Conservation (phyloP, 306 rosid genomes). For the Vachellia pachyceras region DNA sequence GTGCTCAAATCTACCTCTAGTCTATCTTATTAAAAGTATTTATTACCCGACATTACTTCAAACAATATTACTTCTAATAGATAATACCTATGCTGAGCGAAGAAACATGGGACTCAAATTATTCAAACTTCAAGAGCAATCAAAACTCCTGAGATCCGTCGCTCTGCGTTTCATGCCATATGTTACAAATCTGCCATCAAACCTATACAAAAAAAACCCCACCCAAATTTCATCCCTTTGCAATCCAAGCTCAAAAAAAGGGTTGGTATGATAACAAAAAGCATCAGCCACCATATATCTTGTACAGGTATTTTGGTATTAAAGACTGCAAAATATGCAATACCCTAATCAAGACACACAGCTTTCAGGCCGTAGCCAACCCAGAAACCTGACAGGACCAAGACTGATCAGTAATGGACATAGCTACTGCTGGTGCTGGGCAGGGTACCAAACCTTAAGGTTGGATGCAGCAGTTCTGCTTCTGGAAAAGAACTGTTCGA, state of each 20-base stretch:
- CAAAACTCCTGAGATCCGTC: slow-evolving; percentile 57
- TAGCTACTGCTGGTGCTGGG: slow-evolving; percentile 81
- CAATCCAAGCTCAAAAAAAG: slow-evolving; percentile 54
- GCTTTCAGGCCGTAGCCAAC: slow-evolving; percentile 36
- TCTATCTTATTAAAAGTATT: background rate
- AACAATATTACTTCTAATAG: background rate
- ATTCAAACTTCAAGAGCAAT: slow-evolving; percentile 50
- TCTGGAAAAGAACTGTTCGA: slow-evolving; percentile 81
- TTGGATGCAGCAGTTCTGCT: slow-evolving; percentile 85
- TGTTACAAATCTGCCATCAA: slow-evolving; percentile 71
- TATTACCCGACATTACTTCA: no score
- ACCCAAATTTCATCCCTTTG: slow-evolving; percentile 63
- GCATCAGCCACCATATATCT: slow-evolving; percentile 67
- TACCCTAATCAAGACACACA: slow-evolving; percentile 47
- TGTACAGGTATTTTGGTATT: slow-evolving; percentile 54
- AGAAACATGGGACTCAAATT: slow-evolving; percentile 17
- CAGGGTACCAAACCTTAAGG: slow-evolving; percentile 61
- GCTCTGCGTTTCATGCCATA: slow-evolving; percentile 69
- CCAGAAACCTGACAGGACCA: slow-evolving; percentile 26
- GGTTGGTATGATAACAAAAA: slow-evolving; percentile 48
- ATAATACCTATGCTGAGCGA: background rate
- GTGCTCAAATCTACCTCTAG: background rate
- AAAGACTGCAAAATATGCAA: slow-evolving; percentile 50
- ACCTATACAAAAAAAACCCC: slow-evolving; percentile 85
- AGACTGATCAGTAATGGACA: slow-evolving; percentile 55